A percentile compares a stretch with the other conserved stretches of the same genome.
Evolutionary conservation across 2,329 filamentous ascomycete species (phyloP).

Genomic region (Knufia fluminis): DNA sequence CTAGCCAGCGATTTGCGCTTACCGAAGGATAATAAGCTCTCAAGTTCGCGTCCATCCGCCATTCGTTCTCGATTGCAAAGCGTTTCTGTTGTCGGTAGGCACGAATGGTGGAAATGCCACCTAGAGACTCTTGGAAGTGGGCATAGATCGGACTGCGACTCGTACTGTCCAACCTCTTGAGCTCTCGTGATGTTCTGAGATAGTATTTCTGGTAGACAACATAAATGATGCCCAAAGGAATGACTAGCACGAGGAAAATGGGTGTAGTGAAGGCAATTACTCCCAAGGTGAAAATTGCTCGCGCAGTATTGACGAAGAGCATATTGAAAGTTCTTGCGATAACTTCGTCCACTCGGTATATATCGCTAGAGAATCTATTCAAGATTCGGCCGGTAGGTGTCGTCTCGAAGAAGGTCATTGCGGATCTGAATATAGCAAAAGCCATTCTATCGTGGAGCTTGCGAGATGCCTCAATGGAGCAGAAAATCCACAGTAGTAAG

Average conservation of each 20-base stretch:
- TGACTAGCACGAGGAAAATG: constrained; percentile 66
- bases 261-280: constrained; percentile 79
- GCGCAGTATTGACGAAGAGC: constrained; percentile 69
- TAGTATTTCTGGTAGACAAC: constrained; percentile 96
- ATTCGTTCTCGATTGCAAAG: constrained; percentile 91
- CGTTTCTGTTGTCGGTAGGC: constrained; percentile 83
- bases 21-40: constrained; percentile 93
- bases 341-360: constrained; percentile 72
- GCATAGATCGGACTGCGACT: constrained; percentile 94
- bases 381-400: constrained; percentile 93
- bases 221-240: constrained; percentile 74
- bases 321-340: constrained; percentile 97
- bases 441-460: constrained; percentile 98
- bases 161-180: constrained; percentile 92
- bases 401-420: constrained; percentile 98
- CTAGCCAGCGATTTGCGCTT: constrained; percentile 88
- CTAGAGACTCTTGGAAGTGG: constrained; percentile 95
- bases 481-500: constrained; percentile 96
- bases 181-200: constrained; percentile 84
- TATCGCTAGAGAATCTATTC: constrained; percentile 75
- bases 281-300: constrained; percentile 71
- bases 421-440: constrained; percentile 90
- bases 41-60: constrained; percentile 90
- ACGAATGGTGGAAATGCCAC: constrained; percentile 87
- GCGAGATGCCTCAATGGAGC: constrained; percentile 92